Base-by-base conservation (phyloP, 2,329 filamentous ascomycete genomes). In the Botrytis tulipae region DNA sequence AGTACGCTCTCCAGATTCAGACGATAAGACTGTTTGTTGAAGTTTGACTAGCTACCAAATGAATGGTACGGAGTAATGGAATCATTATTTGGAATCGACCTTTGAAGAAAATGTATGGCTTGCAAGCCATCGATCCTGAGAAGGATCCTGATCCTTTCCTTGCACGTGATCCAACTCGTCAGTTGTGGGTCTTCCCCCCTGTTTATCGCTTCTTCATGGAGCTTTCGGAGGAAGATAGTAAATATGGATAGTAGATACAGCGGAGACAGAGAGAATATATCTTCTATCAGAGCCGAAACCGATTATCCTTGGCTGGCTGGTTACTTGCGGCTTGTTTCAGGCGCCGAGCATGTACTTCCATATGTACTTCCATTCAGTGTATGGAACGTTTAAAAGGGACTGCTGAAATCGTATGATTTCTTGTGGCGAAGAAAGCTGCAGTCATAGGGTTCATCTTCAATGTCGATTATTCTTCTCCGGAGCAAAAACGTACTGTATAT, bases 141-240 rank as follows among this genome's bases (percentile, higher is more conserved):
- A 40, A 67, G 65, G 65, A 67, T 67, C 37, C 20, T 16, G 42
- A 68, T 51, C 46, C 65, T 35, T 67, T 29, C 35, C 37, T 29
- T 37, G 1, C 65, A 54, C 46, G 46, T 68, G 46, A 29, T 29
- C 35, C 7, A 4, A 40, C 35, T 29, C 46, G 16, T 25, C 46
- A 68, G 25, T 29, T 54, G 46, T 54, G 35, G 25, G 25, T 25
- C 25, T 20, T 40, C 6, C 16, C n/a, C 32, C 46, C 32, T 40
- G 46, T n/a, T 54, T n/a, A 54, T 54, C 16, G 46, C 51, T 68
- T 68, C 46, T 35, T 68, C 9, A 68, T 68, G 65, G 65, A 68
- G 65, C 51, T 67, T 16, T 40, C 46, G 65, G 65, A 65, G 61
- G 20, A n/a, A 44, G 61, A 44, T 63, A 63, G 60, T 40, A 16